phyloP scores from a whole-genome alignment of 1,139 yeast genomes.

The Saccharomyces hybrid region DNA sequence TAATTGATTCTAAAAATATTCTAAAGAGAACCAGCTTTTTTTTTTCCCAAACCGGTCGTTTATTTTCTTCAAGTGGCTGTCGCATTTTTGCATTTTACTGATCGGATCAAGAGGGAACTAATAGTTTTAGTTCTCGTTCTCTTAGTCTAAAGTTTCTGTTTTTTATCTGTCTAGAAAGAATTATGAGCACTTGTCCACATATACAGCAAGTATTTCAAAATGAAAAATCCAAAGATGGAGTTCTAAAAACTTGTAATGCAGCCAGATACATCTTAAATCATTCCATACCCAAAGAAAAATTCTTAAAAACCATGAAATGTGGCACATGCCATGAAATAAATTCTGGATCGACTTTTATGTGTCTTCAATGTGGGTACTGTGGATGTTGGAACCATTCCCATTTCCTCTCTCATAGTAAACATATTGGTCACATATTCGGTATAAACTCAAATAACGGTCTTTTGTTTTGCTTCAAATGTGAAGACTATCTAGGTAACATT shows the following conservation, averaged over 20 bases:
- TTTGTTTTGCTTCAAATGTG: constrained; percentile 71
- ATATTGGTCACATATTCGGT: constrained; percentile 66
- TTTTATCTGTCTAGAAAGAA: neutral
- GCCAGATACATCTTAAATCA: constrained; percentile 22
- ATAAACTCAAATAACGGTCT: constrained; percentile 40
- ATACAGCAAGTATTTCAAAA: constrained; percentile 24
- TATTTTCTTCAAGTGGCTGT: neutral
- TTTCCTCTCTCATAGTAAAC: constrained; percentile 53
- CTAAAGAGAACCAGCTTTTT: neutral
- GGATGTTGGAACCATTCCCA: constrained; percentile 63
- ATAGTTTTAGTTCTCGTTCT: neutral
- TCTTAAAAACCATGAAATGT: constrained; percentile 22
- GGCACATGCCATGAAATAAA: constrained; percentile 31
- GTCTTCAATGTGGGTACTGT: constrained; percentile 77
- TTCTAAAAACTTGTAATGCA: constrained; percentile 24
- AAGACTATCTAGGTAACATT: constrained; percentile 56
- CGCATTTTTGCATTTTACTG: neutral
- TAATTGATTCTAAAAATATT: neutral
- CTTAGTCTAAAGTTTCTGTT: neutral
- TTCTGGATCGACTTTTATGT: constrained; percentile 51
- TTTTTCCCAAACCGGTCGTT: neutral
- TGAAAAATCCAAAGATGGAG: constrained; percentile 23
- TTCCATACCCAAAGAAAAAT: constrained; percentile 17
- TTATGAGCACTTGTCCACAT: constrained; percentile 11
- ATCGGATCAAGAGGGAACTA: neutral